A percentile compares a stretch with the other conserved stretches of the same genome.
Evolutionary conservation across 2,329 filamentous ascomycete genomes (phyloP).

Genomic region (Tolypocladium guangdongense): DNA sequence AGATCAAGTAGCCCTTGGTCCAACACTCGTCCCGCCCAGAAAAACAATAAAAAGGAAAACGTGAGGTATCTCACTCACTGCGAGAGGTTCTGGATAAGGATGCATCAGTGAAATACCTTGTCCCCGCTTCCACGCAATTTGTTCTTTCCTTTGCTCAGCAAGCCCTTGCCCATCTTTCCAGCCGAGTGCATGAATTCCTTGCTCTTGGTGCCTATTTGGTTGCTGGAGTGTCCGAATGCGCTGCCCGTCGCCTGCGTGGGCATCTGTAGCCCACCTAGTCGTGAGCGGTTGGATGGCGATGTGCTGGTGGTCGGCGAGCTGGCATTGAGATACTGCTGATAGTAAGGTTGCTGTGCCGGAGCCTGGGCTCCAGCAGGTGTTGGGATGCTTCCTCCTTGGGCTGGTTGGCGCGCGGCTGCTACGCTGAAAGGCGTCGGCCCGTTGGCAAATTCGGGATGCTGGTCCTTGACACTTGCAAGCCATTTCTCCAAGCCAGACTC

Average conservation of each 20-base stretch:
- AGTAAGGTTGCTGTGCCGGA: conserved; percentile 35
- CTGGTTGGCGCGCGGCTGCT: conserved; percentile 5
- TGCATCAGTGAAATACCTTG: conserved; percentile 73
- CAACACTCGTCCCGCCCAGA: conserved; percentile 15
- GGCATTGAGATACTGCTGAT: conserved; percentile 45
- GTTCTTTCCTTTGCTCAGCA: conserved; percentile 83
- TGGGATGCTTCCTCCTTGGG: conserved; percentile 9
- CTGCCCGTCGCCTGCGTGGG: conserved; percentile 29
- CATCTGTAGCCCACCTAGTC: conserved; percentile 22
- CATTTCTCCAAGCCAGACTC: conserved; percentile 63
- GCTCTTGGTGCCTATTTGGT: conserved; percentile 68
- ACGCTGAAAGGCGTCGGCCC: conserved; percentile 19
- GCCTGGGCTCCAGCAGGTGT: conserved; percentile 12
- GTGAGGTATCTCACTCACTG: conserved; percentile 7
- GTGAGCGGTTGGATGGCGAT: conserved; percentile 23
- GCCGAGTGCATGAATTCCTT: conserved; percentile 84
- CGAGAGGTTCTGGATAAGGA: conserved; percentile 17
- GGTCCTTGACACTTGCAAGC: conserved; percentile 34
- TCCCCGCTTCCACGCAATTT: conserved; percentile 66
- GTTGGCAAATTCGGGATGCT: conserved; percentile 37
- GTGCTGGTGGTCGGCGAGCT: conserved; percentile 15
- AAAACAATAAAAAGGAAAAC: conserved; percentile 8
- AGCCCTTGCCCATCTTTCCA: conserved; percentile 79
- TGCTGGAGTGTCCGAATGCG: conserved; percentile 41
- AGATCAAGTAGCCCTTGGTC: conserved; percentile 9